Percentiles rank a stretch among this genome's conserved stretches.
These are phyloP conservation scores for Hyphodiscus sp. DNA, from an alignment of 2,329 filamentous ascomycete species.

Conservation along the genomic window DNA sequence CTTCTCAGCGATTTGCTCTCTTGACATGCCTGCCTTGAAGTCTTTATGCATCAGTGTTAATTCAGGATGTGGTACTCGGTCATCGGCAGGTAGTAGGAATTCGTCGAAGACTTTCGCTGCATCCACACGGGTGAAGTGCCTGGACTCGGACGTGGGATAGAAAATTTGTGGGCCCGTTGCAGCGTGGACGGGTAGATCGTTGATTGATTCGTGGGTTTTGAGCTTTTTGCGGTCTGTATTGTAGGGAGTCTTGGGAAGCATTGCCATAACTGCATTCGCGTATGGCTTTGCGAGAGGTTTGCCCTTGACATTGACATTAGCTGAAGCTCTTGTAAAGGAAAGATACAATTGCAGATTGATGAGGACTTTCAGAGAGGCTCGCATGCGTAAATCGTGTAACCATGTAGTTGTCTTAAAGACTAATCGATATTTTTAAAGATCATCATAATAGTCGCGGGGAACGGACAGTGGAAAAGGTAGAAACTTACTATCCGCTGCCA, in stretches of 20 bases:
- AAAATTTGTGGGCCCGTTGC: constrained; percentile 59
- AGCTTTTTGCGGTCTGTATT: constrained; percentile 42
- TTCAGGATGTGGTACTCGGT: constrained; percentile 55
- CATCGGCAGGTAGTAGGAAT: constrained; percentile 52
- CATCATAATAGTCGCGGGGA: constrained; percentile 46
- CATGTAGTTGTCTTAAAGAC: constrained; percentile 97
- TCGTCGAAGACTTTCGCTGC: constrained; percentile 59
- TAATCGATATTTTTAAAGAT: constrained; percentile 83
- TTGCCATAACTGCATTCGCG: constrained; percentile 64
- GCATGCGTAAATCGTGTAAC: constrained; percentile 74
- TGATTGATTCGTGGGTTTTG: constrained; percentile 52
- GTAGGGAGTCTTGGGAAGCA: constrained; percentile 70
- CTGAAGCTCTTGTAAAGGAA: constrained; percentile 9
- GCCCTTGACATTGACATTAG: constrained; percentile 44
- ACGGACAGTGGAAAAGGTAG: constrained; percentile 17
- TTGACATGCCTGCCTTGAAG: constrained; percentile 33
- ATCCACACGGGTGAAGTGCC: constrained; percentile 57
- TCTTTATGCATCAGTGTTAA: constrained; percentile 51
- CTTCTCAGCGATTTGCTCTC: constrained; percentile 18
- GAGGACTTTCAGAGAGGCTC: constrained; percentile 61
- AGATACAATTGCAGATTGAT: constrained; percentile 5
- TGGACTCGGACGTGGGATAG: constrained; percentile 55
- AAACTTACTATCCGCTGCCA: constrained; percentile 57
- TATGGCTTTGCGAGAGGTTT: constrained; percentile 74
- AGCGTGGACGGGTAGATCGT: constrained; percentile 57